phyloP scores from a whole-genome alignment of 1,284 basidiomycete species.

The Athelia sp. region DNA sequence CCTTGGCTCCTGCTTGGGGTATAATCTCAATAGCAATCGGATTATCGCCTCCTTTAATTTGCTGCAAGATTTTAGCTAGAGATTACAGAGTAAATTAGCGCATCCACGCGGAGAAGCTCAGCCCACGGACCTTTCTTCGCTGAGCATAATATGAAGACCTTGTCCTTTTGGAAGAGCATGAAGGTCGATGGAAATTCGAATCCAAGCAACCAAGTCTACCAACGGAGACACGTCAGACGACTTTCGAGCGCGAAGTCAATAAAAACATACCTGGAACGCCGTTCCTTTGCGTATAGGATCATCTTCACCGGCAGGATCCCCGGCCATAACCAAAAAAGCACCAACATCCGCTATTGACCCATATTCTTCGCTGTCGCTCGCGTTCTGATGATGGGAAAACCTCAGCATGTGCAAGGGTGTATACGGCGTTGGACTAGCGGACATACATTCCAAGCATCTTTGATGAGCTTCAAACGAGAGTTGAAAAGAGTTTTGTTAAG shows the following conservation, averaged over 20 bases:
- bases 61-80: conserved; percentile 70
- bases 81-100: conserved; percentile 8
- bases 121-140: conserved; percentile 73
- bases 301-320: conserved; percentile 81
- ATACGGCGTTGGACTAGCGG: conserved; percentile 2
- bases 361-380: conserved; percentile 66
- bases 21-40: conserved; percentile 62
- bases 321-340: conserved; percentile 74
- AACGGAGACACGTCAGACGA: conserved; percentile 16
- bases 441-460: conserved; percentile 74
- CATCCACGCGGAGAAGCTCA: conserved; percentile 1
- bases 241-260: conserved; percentile 4
- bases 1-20: conserved; percentile 70
- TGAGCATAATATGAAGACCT: conserved; percentile 80
- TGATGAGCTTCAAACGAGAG: conserved; percentile 61
- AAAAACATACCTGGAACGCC: conserved; percentile 74
- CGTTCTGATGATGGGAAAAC: conserved; percentile 36
- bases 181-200: conserved; percentile 97
- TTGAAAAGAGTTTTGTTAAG: conserved; percentile 60
- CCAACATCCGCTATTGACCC: conserved; percentile 62
- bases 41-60: conserved; percentile 53
- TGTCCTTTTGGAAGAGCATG: conserved; percentile 75
- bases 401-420: conserved; percentile 7
- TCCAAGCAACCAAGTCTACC: conserved; percentile 89
- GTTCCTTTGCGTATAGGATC: conserved; percentile 85